A percentile compares a stretch with the other conserved stretches of the same genome.
These are phyloP conservation scores for Pyricularia pennisetigena DNA, from an alignment of 2,329 filamentous ascomycete species.

Conservation along the genomic window DNA sequence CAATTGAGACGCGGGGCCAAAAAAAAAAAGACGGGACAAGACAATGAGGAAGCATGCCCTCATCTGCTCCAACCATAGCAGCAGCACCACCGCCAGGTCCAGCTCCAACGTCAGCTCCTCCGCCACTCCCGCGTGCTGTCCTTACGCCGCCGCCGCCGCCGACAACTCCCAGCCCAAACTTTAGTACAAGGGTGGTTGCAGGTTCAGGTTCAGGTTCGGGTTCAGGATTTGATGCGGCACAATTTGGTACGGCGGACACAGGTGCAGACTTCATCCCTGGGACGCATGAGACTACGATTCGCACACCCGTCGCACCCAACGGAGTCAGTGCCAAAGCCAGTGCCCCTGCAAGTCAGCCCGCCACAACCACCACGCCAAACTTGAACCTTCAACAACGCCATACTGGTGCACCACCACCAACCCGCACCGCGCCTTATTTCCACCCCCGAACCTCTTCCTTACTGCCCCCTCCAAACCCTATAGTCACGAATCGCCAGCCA, in stretches of 20 bases:
- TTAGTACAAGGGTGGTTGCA: neutral
- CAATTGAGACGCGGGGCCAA: neutral
- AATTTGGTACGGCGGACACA: neutral
- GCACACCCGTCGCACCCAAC: neutral
- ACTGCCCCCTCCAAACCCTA: constrained; percentile 4
- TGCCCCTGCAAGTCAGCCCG: constrained; percentile 3
- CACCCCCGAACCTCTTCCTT: constrained; percentile 6
- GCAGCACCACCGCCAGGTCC: neutral
- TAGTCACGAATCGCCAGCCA: constrained; percentile 3
- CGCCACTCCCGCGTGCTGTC: neutral
- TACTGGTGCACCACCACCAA: neutral
- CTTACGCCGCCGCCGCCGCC: neutral
- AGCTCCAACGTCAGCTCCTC: neutral
- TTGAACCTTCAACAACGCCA: constrained; percentile 1
- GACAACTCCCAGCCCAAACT: neutral
- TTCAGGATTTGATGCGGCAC: neutral
- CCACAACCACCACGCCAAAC: neutral
- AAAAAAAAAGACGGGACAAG: neutral
- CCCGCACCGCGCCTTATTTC: neutral
- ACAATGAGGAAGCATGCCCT: neutral
- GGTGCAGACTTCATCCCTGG: constrained; percentile 3
- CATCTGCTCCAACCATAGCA: neutral
- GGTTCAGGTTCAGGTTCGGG: neutral
- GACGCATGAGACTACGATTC: neutral
- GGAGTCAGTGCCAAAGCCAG: constrained; percentile 5